phyloP scores from a whole-genome alignment of 2,329 filamentous ascomycete genomes.

The Penicillium carneum region DNA sequence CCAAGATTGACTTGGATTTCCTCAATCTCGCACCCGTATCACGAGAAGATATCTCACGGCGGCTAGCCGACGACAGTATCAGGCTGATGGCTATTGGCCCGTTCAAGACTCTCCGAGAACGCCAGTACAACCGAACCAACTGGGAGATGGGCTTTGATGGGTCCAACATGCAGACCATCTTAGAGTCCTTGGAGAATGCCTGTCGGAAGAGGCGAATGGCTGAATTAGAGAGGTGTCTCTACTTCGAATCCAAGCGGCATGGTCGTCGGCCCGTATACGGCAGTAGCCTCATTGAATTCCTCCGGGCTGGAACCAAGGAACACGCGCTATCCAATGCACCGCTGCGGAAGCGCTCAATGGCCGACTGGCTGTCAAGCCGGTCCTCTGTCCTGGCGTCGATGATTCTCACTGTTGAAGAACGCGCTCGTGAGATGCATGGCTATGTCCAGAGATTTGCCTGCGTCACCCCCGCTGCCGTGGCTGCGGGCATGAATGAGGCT shows the following conservation, averaged over 20 bases:
- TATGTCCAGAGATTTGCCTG: constrained; percentile 88
- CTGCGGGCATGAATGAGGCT: constrained; percentile 75
- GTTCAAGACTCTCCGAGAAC: constrained; percentile 74
- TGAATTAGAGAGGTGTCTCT: constrained; percentile 80
- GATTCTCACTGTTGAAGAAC: constrained; percentile 76
- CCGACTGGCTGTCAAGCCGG: constrained; percentile 77
- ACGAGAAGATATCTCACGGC: constrained; percentile 69
- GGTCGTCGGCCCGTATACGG: constrained; percentile 84
- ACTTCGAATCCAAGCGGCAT: constrained; percentile 80
- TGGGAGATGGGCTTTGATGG: constrained; percentile 70
- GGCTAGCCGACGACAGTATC: constrained; percentile 61
- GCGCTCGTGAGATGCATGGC: constrained; percentile 74
- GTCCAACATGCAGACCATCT: constrained; percentile 71
- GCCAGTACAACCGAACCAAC: constrained; percentile 65
- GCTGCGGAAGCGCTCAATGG: constrained; percentile 66
- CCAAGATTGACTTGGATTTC: constrained; percentile 73
- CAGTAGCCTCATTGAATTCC: constrained; percentile 74
- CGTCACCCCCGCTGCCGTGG: constrained; percentile 86
- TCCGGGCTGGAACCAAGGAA: constrained; percentile 69
- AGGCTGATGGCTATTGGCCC: constrained; percentile 73
- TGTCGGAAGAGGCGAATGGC: constrained; percentile 74
- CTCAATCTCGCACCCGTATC: constrained; percentile 78
- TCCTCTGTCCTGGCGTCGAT: constrained; percentile 63
- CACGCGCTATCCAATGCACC: constrained; percentile 68
- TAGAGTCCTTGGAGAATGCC: constrained; percentile 75